Conservation (phyloP, 1,139 yeast genomes). For the Debaryomyces singareniensis region DNA sequence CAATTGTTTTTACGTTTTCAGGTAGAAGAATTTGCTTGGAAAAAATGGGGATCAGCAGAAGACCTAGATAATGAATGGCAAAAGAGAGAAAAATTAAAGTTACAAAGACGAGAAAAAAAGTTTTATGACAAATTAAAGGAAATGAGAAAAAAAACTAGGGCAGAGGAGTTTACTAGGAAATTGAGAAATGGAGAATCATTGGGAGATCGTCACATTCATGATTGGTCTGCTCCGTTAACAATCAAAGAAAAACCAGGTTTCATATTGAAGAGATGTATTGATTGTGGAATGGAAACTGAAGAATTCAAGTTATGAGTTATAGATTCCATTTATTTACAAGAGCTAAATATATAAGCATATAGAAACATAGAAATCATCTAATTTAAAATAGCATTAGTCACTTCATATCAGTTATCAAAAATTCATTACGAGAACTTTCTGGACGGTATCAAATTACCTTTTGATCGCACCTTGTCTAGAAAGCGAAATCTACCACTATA, state of each 20-base stretch:
- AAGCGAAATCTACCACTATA: background rate
- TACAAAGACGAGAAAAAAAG: slow-evolving; percentile 70
- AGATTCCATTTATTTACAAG: too few relatives aligned
- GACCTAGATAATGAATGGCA: slow-evolving; percentile 92
- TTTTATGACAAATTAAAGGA: slow-evolving; percentile 70
- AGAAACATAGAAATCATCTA: background rate
- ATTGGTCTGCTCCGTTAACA: slow-evolving; percentile 60
- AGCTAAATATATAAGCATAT: background rate
- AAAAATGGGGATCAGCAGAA: slow-evolving; percentile 92
- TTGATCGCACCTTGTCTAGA: background rate
- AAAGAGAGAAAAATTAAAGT: slow-evolving; percentile 64
- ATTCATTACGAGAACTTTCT: too few relatives aligned
- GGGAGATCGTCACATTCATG: slow-evolving; percentile 62
- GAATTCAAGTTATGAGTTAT: slow-evolving; percentile 34
- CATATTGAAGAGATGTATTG: slow-evolving; percentile 59
- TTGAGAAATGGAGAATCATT: slow-evolving; percentile 50
- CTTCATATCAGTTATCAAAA: too few relatives aligned
- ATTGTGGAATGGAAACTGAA: slow-evolving; percentile 82
- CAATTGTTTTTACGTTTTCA: slow-evolving; percentile 84
- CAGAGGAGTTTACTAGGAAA: slow-evolving; percentile 79
- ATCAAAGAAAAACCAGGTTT: slow-evolving; percentile 30
- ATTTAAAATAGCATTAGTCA: too few relatives aligned
- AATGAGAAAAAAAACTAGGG: slow-evolving; percentile 87
- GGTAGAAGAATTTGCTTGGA: slow-evolving; percentile 85
- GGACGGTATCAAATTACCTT: background rate